A percentile compares a stretch with the other conserved stretches of the same genome.
Conservation (phyloP, 1,139 yeast species). For the Yamadazyma kanchanaburiensis region DNA sequence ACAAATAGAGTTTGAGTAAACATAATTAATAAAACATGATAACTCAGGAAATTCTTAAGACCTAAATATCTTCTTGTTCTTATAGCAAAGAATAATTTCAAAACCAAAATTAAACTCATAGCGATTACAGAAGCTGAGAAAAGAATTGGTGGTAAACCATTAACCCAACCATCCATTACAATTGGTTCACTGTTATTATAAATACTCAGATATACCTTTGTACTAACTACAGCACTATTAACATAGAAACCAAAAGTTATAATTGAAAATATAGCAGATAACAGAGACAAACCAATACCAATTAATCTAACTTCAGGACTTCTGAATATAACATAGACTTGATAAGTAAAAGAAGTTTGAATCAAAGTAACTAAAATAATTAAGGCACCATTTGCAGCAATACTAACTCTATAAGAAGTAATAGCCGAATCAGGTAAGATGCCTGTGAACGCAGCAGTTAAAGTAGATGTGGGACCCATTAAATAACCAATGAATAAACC, state of each 20-base stretch:
- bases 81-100: conserved; percentile 65
- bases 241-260: conserved; percentile 55
- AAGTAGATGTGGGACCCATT: conserved; percentile 48
- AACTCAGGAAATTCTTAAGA: conserved; percentile 72
- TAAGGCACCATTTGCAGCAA: conserved; percentile 60
- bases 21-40: conserved; percentile 79
- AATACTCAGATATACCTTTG: conserved; percentile 13
- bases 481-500: conserved; percentile 54
- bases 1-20: conserved; percentile 75
- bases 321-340: conserved; percentile 64
- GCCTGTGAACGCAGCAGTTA: conserved; percentile 52
- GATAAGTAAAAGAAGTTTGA: conserved; percentile 66
- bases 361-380: conserved; percentile 56
- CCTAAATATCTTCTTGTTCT: conserved; percentile 74
- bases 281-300: conserved; percentile 35
- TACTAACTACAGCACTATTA: conserved; percentile 20
- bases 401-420: conserved; percentile 34
- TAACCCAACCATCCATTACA: conserved; percentile 23
- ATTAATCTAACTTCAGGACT: conserved; percentile 42
- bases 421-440: conserved; percentile 19
- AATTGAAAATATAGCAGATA: conserved; percentile 43
- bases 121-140: conserved; percentile 68
- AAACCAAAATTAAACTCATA: conserved; percentile 55
- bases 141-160: conserved; percentile 54
- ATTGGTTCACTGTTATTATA: conserved; percentile 9